These are phyloP conservation scores for Rhododendron vialii DNA, from an alignment of 148 eudicot genomes.

Conservation along the genomic window DNA sequence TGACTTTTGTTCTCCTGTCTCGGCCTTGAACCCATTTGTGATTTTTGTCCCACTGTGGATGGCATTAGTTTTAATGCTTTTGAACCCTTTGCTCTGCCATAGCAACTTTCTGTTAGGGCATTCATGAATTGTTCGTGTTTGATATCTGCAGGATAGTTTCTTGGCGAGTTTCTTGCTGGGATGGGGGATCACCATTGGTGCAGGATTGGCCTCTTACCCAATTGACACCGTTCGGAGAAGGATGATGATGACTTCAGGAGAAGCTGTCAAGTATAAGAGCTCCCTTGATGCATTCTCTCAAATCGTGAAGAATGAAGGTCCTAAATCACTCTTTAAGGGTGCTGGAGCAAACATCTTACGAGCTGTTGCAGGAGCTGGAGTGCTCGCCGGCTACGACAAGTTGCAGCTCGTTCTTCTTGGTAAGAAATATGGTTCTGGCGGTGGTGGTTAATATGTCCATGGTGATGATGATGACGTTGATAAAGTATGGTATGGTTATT, in stretches of 20 bases:
- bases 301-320: slow-evolving; percentile 58
- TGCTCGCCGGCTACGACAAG: slow-evolving; percentile 66
- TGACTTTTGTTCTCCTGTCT: neutral
- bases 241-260: slow-evolving; percentile 78
- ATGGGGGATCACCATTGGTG: slow-evolving; percentile 66
- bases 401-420: slow-evolving; percentile 54
- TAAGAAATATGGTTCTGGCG: slow-evolving; percentile 68
- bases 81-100: neutral
- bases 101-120: neutral
- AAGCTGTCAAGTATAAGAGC: slow-evolving; percentile 65
- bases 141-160: slow-evolving; percentile 55
- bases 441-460: slow-evolving; percentile 23
- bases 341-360: slow-evolving; percentile 69
- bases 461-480: slow-evolving; percentile 15
- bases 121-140: neutral
- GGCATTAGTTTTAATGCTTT: neutral
- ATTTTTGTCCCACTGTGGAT: neutral
- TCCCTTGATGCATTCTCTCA: slow-evolving; percentile 55
- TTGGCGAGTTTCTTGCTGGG: slow-evolving; percentile 67
- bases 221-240: slow-evolving; percentile 64
- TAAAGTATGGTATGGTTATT: neutral
- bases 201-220: slow-evolving; percentile 64
- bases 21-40: neutral
- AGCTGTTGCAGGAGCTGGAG: slow-evolving; percentile 73
- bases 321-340: slow-evolving; percentile 62